Evolutionary conservation across 2,329 filamentous ascomycete species (phyloP), one percentile per base, ranked within the genome.

Genomic region (Diaporthe citrichinensis): DNA sequence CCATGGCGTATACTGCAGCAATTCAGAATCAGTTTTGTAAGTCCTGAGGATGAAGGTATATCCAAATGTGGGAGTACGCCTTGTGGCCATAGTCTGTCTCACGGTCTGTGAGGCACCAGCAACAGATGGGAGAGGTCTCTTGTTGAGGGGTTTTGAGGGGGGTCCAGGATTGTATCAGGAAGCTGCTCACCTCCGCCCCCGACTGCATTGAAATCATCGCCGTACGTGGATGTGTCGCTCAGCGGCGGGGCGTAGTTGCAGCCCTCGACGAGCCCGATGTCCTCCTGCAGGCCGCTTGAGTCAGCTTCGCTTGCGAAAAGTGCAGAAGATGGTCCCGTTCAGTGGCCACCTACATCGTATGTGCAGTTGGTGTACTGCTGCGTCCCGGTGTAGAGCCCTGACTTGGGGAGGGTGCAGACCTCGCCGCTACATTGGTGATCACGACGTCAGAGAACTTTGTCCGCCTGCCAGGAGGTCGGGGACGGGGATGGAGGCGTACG

Each of bases 151-250:
- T n/a, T n/a, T n/a, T n/a, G n/a, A n/a, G n/a, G n/a, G n/a, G n/a
- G n/a, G n/a, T n/a, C n/a, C n/a, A 25, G 9, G 49, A 2, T 39
- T 25, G 34, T 41, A 17, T 25, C 57, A 2, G 34, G n/a, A 31
- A 28, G n/a, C n/a, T 12, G 39, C 58, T 62, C 20, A 62, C 58
- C 58, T 39, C 93, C 93, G n/a, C 93, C 93, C 1, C 88, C 87
- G 49, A 83, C 89, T 14, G 86, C 86, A 81, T 95, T 95, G 85
- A 95, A 95, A 0, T 87, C 86, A 72, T 91, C 88, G 1, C 93
- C 92, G 77, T 91, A 93, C 6, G 87, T 84, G 1, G 84, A 80
- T 0, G 86, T 86, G 41, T 89, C 86, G 51, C 80, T 83, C 75
- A 78, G 59, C 0, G 86, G 82, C 0, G 86, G 81, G 17, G 82